Percentiles rank a stretch among this genome's conserved stretches.
Conservation (phyloP, 1,284 basidiomycete species). For the Kwoniella shivajii region DNA sequence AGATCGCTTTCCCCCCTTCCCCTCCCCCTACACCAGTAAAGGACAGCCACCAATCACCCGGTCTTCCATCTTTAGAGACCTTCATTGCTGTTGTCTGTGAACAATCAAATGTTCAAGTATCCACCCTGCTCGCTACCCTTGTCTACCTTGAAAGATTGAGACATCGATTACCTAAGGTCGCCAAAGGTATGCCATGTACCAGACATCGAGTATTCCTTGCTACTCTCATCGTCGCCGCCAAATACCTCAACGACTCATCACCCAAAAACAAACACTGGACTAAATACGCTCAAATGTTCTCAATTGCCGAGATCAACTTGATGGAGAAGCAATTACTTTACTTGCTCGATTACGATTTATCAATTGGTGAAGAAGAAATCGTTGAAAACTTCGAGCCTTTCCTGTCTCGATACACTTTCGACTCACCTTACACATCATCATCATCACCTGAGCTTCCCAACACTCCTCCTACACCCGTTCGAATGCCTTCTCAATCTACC, state of each 20-base stretch:
- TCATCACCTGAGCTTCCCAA: constrained; percentile 33
- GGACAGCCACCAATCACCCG: constrained; percentile 55
- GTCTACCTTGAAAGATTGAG: constrained; percentile 90
- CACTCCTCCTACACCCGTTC: constrained; percentile 41
- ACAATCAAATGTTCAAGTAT: constrained; percentile 85
- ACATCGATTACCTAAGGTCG: constrained; percentile 75
- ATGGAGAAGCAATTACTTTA: constrained; percentile 95
- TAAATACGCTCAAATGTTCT: constrained; percentile 71
- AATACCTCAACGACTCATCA: constrained; percentile 95
- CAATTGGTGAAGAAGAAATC: constrained; percentile 77
- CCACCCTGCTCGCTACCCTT: constrained; percentile 88
- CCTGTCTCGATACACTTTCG: constrained; percentile 45
- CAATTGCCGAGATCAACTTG: constrained; percentile 71
- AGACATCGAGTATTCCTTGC: constrained; percentile 95
- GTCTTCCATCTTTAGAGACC: constrained; percentile 74
- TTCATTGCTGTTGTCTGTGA: constrained; percentile 86
- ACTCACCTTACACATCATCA: constrained; percentile 34
- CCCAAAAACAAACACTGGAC: constrained; percentile 95
- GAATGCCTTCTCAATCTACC: constrained; percentile 16
- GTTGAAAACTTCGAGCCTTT: constrained; percentile 51
- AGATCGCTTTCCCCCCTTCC: constrained; percentile 38
- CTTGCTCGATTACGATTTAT: constrained; percentile 84
- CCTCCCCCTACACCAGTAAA: constrained; percentile 32
- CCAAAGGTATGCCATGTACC: constrained; percentile 85
- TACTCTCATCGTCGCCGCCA: constrained; percentile 91